A percentile compares a stretch with the other conserved stretches of the same genome.
Evolutionary conservation across 2,329 filamentous ascomycete genomes (phyloP).

Genomic region (Colletotrichum spinosum): DNA sequence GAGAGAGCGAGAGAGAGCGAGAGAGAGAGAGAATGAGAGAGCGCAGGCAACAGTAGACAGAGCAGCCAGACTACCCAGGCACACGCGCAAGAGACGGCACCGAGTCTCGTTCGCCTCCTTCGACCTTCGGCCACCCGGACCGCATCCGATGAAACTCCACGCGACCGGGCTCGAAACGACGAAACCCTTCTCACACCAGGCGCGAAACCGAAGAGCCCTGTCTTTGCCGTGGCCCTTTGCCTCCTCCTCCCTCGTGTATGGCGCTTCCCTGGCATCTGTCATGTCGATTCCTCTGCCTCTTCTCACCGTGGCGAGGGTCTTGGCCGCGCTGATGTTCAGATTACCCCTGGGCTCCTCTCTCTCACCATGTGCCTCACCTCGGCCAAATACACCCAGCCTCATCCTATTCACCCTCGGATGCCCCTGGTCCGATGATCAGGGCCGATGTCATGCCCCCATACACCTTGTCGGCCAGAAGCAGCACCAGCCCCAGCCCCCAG

Average conservation of each 20-base stretch:
- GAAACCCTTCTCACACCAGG: slow-evolving; percentile 30
- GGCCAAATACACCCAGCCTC: slow-evolving; percentile 1
- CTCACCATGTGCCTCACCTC: not conserved
- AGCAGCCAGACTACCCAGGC: no score
- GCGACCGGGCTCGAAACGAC: slow-evolving; percentile 30
- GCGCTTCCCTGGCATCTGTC: not conserved
- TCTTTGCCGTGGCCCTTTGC: slow-evolving; percentile 2
- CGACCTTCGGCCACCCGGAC: slow-evolving; percentile 14
- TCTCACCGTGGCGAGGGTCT: not conserved
- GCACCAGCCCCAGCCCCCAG: no score
- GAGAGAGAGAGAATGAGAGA: no score
- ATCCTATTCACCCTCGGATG: slow-evolving; percentile 20
- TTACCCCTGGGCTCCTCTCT: not conserved
- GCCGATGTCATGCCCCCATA: slow-evolving; percentile 24
- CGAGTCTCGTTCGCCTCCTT: slow-evolving; percentile 7
- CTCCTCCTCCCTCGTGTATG: not conserved
- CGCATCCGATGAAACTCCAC: slow-evolving; percentile 31
- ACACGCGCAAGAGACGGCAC: not conserved
- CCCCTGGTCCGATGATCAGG: slow-evolving; percentile 27
- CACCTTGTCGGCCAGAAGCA: slow-evolving; percentile 10
- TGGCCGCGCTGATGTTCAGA: no score
- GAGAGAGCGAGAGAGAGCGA: no score
- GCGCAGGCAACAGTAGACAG: no score
- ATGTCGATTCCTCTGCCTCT: not conserved
- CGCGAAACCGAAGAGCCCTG: slow-evolving; percentile 21